Base-by-base conservation (phyloP, 139 green algal species). In the Chara braunii region DNA sequence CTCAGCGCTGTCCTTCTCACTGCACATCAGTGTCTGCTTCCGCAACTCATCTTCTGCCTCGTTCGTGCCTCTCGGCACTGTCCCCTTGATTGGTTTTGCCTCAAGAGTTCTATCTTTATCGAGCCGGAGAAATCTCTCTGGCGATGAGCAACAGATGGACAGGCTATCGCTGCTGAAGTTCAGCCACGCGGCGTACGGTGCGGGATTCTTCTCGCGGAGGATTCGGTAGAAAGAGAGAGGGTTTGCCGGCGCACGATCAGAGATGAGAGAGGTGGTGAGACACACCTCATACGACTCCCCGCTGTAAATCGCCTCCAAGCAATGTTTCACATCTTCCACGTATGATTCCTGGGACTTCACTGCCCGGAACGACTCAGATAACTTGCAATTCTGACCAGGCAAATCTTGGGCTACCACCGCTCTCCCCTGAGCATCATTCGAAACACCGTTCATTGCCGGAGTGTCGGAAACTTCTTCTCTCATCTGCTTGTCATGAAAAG, bases 201-300 rank as follows among this genome's bases (percentile, higher is more conserved):
- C 91, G 23, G 93, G 90, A 70, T 98, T 99, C 35, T 86, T n/a
- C 23, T 26, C 9, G 24, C 93, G 75, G 66, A 99, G 82, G 3
- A 62, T 80, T 3, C 14, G 37, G 78, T 98, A 98, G 29, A 95
- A 77, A 6, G 23, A 3, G 9, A 61, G 52, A 0, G 87, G 66
- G 5, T 83, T 45, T 1, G 56, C 37, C 3, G 70, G 57, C 0
- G 22, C 42, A 14, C 34, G 24, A 9, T 74, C 33, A 3, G 34
- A 37, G 12, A 56, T 30, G 9, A 77, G 40, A 31, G 52, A 52
- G 11, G 74, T 72, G 22, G 93, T 99, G 33, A 98, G 81, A 69
- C 93, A 98, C 30, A 99, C 66, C 79, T 99, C 93, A 78, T 99
- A 99, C 45, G 82, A 94, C 22, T 98, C 86, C 1, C 93, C 93